phyloP scores from a whole-genome alignment of 2,329 filamentous ascomycete species.

The Colletotrichum sansevieriae region DNA sequence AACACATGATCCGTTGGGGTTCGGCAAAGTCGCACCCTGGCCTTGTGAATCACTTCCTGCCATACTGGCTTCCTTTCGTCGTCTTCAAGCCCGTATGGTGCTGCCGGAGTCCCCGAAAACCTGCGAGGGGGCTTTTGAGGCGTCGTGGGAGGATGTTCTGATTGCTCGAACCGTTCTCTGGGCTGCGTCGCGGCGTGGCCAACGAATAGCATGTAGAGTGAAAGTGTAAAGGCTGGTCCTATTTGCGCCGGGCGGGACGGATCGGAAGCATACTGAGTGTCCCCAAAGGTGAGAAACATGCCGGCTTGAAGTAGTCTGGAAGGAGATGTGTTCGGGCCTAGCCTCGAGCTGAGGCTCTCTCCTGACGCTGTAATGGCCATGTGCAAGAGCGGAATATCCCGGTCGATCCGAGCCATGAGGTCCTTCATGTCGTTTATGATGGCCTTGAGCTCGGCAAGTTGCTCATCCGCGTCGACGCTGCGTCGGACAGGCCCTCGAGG shows the following conservation, averaged over 20 bases:
- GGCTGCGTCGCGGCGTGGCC: conserved; percentile 69
- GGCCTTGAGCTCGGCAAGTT: conserved; percentile 73
- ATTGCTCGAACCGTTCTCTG: background rate
- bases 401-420: conserved; percentile 84
- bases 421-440: conserved; percentile 82
- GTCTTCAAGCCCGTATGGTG: conserved; percentile 60
- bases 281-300: conserved; percentile 87
- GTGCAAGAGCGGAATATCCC: conserved; percentile 91
- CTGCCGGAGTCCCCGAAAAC: conserved; percentile 47
- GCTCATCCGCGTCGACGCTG: conserved; percentile 64
- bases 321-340: conserved; percentile 88
- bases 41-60: conserved; percentile 98
- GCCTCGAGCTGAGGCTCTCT: conserved; percentile 82
- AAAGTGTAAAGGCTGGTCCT: conserved; percentile 87
- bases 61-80: conserved; percentile 79
- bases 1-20: conserved; percentile 69
- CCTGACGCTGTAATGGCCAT: conserved; percentile 95
- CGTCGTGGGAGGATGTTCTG: background rate
- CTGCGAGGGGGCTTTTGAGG: background rate
- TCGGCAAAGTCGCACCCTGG: conserved; percentile 82
- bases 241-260: conserved; percentile 79
- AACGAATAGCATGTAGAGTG: conserved; percentile 94
- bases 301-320: conserved; percentile 93
- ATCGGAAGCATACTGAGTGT: conserved; percentile 81
- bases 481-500: conserved; percentile 56